These are phyloP conservation scores for Backusella mclennaniae DNA, from an alignment of 192 early-diverging fungal genomes.

Conservation along the genomic window DNA sequence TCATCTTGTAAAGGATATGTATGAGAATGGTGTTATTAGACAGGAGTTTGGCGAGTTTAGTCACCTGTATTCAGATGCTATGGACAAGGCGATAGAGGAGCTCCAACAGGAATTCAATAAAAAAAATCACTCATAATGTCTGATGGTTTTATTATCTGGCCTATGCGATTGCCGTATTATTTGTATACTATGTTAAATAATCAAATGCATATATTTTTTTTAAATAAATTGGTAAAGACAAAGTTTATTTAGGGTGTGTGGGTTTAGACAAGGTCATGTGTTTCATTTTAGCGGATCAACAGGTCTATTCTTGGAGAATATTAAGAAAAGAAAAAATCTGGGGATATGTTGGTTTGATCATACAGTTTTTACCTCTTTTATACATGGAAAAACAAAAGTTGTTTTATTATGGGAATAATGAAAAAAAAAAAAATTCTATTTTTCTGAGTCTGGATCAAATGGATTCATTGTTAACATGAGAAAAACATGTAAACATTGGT, in stretches of 20 bases:
- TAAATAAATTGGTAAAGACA: not conserved
- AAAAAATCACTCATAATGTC: not conserved
- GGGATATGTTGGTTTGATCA: not conserved
- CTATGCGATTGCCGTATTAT: too few species aligned
- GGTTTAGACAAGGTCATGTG: not conserved
- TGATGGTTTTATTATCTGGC: not conserved
- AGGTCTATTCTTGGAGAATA: not conserved
- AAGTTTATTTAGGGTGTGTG: not conserved
- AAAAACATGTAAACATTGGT: not conserved
- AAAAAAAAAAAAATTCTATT: too few species aligned
- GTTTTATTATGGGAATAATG: not conserved
- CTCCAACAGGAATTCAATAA: not conserved
- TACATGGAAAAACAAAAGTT: not conserved
- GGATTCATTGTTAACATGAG: not conserved
- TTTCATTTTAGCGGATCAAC: not conserved
- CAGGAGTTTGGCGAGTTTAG: not conserved
- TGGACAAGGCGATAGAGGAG: not conserved
- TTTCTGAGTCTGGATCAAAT: not conserved
- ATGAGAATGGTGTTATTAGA: not conserved
- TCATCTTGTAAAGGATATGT: not conserved
- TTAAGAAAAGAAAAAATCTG: not conserved
- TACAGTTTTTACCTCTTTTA: not conserved
- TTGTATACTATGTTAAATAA: too few species aligned
- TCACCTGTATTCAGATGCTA: not conserved
- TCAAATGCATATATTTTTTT: too few species aligned